Conservation (phyloP, 73 alveolate species). For the Blepharisma stoltei region DNA sequence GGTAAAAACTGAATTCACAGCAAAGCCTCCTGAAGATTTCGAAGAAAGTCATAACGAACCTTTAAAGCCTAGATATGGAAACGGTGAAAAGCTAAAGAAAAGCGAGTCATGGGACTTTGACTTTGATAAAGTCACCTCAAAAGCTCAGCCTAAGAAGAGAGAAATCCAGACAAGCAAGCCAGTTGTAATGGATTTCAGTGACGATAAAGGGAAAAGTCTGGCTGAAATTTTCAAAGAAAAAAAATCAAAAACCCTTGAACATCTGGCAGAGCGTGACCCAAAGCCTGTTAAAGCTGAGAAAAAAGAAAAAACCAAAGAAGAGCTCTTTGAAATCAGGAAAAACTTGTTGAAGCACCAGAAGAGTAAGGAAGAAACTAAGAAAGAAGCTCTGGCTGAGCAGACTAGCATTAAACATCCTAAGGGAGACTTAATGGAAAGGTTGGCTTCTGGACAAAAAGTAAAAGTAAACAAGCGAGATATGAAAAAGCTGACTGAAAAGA, state of each 20-base stretch:
- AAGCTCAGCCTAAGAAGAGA: no score
- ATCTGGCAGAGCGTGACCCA: background rate
- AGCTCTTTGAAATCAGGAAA: conserved; percentile 48
- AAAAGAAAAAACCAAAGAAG: conserved; percentile 49
- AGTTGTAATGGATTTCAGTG: background rate
- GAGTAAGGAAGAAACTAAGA: background rate
- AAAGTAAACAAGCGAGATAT: conserved; percentile 66
- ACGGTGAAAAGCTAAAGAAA: no score
- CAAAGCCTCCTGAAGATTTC: no score
- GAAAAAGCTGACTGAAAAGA: conserved; percentile 68
- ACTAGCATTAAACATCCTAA: conserved; percentile 30
- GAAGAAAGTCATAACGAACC: no score
- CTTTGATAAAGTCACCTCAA: no score
- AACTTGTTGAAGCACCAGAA: conserved; percentile 42
- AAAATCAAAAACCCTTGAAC: background rate
- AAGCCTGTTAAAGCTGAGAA: conserved; percentile 11
- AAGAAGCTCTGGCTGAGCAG: background rate
- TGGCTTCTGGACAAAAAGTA: conserved; percentile 32
- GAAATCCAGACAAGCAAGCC: background rate
- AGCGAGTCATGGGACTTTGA: no score
- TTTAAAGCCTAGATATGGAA: no score
- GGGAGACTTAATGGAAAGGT: conserved; percentile 47
- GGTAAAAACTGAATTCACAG: no score
- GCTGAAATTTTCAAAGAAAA: conserved; percentile 44
- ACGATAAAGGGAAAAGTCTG: conserved; percentile 16